phyloP scores from a whole-genome alignment of 2,329 filamentous ascomycete genomes.

The Penicillium fuscoglaucum region DNA sequence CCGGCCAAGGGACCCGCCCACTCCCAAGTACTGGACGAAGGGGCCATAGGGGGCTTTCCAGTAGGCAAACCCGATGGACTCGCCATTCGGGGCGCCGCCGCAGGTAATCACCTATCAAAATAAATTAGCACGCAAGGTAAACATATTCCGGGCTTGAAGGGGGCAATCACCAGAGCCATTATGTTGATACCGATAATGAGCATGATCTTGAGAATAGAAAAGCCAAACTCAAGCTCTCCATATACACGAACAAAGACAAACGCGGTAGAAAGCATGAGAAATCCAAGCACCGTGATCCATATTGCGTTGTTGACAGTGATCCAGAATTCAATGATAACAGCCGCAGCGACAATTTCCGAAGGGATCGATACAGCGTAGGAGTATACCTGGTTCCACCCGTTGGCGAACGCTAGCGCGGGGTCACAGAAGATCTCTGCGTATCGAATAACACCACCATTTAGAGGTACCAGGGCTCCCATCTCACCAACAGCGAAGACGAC shows the following conservation, averaged over 20 bases:
- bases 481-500: constrained; percentile 41
- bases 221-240: constrained; percentile 56
- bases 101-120: constrained; percentile 32
- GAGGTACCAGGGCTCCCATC: constrained; percentile 40
- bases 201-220: constrained; percentile 58
- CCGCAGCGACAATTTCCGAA: constrained; percentile 35
- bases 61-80: constrained; percentile 44
- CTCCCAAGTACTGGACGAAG: constrained; percentile 43
- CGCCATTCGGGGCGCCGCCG: constrained; percentile 38
- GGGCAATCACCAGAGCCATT: constrained; percentile 47
- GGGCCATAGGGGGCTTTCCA: constrained; percentile 45
- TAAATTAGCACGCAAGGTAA: background rate
- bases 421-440: constrained; percentile 41
- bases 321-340: constrained; percentile 38
- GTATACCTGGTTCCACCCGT: constrained; percentile 44
- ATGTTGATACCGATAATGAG: constrained; percentile 63
- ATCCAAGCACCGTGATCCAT: constrained; percentile 44
- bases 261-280: constrained; percentile 37
- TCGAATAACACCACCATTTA: constrained; percentile 41
- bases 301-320: constrained; percentile 51
- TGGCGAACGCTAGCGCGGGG: constrained; percentile 36
- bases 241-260: constrained; percentile 43
- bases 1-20: constrained; percentile 44
- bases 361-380: constrained; percentile 36
- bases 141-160: background rate